These are phyloP conservation scores for Inga oerstediana DNA, from an alignment of 306 rosid species.

Conservation along the genomic window DNA sequence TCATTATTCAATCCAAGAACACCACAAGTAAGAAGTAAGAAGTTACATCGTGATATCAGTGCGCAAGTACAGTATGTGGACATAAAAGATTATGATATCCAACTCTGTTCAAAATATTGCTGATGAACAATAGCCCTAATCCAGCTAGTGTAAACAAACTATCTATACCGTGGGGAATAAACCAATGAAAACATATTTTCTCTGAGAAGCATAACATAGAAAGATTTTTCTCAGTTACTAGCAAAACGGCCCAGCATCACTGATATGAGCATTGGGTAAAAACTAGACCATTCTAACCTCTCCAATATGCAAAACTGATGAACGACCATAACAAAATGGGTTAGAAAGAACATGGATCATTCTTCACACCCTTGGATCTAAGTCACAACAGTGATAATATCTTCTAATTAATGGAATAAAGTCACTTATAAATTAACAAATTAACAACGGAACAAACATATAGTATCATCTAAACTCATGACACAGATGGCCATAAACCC, in stretches of 20 bases:
- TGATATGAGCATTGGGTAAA: background rate
- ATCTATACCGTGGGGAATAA: background rate
- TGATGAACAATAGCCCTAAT: background rate
- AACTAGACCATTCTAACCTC: background rate
- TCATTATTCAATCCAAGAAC: background rate
- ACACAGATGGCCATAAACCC: background rate
- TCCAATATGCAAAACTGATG: background rate
- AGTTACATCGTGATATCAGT: background rate
- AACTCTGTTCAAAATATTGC: background rate
- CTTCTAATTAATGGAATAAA: background rate
- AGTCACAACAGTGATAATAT: background rate
- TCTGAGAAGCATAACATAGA: background rate
- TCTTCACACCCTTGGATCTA: background rate
- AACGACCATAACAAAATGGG: background rate
- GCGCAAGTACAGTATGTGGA: background rate
- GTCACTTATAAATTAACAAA: slow-evolving; percentile 2
- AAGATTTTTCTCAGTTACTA: background rate
- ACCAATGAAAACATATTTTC: background rate
- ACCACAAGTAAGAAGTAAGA: background rate
- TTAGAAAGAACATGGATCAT: background rate
- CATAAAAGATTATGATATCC: slow-evolving; percentile 10
- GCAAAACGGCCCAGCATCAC: background rate
- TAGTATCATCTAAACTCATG: background rate
- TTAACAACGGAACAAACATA: background rate
- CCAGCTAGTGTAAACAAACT: background rate